Percentiles rank a stretch among this genome's conserved stretches.
phyloP scores from a whole-genome alignment of 371 early-diverging fungal genomes.

The Mortierella sp. region DNA sequence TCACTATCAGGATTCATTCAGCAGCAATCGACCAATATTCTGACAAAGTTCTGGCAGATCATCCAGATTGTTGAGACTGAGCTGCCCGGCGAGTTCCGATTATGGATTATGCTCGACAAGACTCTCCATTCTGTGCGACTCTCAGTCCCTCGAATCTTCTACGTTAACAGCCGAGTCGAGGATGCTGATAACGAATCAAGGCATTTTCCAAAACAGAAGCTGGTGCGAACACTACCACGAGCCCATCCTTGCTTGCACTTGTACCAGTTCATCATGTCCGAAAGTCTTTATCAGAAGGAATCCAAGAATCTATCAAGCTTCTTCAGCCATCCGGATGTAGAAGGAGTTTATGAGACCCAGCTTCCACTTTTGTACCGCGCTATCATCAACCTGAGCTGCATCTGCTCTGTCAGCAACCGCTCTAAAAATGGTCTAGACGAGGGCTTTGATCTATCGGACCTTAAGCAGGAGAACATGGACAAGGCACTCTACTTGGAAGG shows the following conservation, averaged over 20 bases:
- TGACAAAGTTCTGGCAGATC: conserved; percentile 81
- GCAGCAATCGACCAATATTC: conserved; percentile 44
- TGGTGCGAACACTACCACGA: conserved; percentile 46
- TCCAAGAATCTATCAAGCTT: conserved; percentile 75
- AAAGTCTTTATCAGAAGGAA: conserved; percentile 78
- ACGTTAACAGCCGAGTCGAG: conserved; percentile 80
- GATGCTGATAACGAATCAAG: conserved; percentile 53
- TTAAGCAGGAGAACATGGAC: conserved; percentile 55
- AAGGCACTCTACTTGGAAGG: conserved; percentile 55
- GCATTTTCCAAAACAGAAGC: conserved; percentile 42
- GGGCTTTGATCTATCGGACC: conserved; percentile 67
- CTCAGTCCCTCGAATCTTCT: conserved; percentile 85
- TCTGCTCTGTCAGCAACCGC: conserved; percentile 58
- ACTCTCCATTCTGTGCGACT: conserved; percentile 77
- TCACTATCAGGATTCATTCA: conserved; percentile 57
- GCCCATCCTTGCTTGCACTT: conserved; percentile 64
- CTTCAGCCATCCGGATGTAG: conserved; percentile 89
- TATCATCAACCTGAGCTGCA: conserved; percentile 76
- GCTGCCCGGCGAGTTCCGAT: conserved; percentile 81
- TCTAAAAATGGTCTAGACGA: conserved; percentile 51
- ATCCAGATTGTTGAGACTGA: conserved; percentile 88
- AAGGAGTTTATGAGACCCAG: conserved; percentile 94
- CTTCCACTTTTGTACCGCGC: conserved; percentile 84
- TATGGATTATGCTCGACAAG: conserved; percentile 85
- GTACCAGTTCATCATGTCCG: conserved; percentile 85